Evolutionary conservation across 768 basidiomycete species (phyloP).

Genomic region (Trichaptum fuscoviolaceum): DNA sequence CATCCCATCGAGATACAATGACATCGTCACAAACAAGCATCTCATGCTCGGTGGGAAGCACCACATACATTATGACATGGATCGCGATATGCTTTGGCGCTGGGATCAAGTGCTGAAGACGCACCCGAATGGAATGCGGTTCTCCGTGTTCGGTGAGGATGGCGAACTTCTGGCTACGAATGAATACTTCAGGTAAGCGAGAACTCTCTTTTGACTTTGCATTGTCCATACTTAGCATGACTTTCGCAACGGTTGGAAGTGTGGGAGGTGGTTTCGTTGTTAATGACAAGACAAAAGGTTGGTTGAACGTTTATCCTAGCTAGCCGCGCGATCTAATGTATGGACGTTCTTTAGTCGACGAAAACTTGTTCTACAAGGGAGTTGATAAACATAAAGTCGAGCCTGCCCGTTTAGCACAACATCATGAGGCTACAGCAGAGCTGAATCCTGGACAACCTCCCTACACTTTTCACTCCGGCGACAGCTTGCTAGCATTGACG

Average conservation of each 20-base stretch:
- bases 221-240: constrained; percentile 12
- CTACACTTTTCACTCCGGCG: constrained; percentile 77
- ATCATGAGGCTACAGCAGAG: constrained; percentile 38
- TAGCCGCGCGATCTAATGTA: background rate
- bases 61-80: constrained; percentile 80
- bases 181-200: constrained; percentile 72
- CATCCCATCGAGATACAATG: constrained; percentile 67
- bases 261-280: constrained; percentile 95
- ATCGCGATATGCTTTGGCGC: constrained; percentile 89
- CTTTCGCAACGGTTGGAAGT: constrained; percentile 25
- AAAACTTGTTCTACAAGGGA: constrained; percentile 92
- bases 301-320: constrained; percentile 4
- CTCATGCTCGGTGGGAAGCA: constrained; percentile 71
- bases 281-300: constrained; percentile 89
- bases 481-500: constrained; percentile 68
- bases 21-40: constrained; percentile 59
- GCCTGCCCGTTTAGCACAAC: constrained; percentile 69
- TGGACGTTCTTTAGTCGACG: constrained; percentile 57
- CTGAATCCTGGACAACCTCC: constrained; percentile 60
- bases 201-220: constrained; percentile 1
- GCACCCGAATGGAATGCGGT: constrained; percentile 91
- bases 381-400: constrained; percentile 81
- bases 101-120: constrained; percentile 87
- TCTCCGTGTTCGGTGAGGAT: constrained; percentile 74
- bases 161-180: constrained; percentile 90